Conservation (phyloP, 345 rosid genomes). For the Alliaria petiolata region DNA sequence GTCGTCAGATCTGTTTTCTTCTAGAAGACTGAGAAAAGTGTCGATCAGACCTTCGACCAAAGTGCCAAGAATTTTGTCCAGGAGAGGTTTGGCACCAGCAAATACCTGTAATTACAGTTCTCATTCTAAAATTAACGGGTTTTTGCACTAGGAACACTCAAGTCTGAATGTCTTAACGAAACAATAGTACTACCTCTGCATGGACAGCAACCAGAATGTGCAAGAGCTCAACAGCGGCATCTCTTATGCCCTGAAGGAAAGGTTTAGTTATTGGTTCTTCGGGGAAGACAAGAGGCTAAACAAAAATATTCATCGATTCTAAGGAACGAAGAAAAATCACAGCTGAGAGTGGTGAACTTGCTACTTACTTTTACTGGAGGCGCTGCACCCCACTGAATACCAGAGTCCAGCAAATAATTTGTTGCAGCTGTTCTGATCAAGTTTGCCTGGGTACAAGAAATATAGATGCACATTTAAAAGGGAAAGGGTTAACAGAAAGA, state of each 20-base stretch:
- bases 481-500: neutral
- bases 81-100: conserved; percentile 87
- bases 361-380: conserved; percentile 77
- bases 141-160: neutral
- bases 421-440: conserved; percentile 80
- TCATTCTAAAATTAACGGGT: neutral
- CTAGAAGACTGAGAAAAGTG: conserved; percentile 71
- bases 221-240: conserved; percentile 86
- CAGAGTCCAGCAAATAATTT: conserved; percentile 75
- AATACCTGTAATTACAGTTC: conserved; percentile 53
- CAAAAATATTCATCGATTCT: neutral
- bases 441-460: conserved; percentile 54
- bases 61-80: conserved; percentile 85
- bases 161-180: neutral
- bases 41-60: conserved; percentile 92
- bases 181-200: conserved; percentile 52
- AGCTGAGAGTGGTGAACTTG: neutral
- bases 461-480: neutral
- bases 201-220: conserved; percentile 91
- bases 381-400: conserved; percentile 90
- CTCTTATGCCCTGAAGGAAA: conserved; percentile 76
- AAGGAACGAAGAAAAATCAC: too few species aligned
- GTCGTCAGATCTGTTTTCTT: conserved; percentile 61
- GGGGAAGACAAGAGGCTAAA: neutral
- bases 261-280: neutral